phyloP scores from a whole-genome alignment of 1,139 yeast genomes.

The Yamadazyma oceani region DNA sequence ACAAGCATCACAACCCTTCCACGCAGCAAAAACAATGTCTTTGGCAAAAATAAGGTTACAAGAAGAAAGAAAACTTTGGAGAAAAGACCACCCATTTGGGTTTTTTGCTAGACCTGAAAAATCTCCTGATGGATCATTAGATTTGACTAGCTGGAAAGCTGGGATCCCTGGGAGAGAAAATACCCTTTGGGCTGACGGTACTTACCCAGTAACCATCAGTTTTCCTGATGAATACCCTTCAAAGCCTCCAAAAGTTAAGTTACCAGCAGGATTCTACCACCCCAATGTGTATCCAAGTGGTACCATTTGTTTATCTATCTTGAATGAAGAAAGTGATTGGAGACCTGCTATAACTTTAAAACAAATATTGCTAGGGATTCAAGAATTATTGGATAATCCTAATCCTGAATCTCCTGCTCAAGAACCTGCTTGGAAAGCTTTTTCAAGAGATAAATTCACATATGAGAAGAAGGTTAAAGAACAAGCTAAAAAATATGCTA shows the following conservation, averaged over 20 bases:
- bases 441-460: slow-evolving; percentile 59
- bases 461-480: slow-evolving; percentile 79
- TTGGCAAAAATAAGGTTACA: slow-evolving; percentile 79
- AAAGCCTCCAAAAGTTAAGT: slow-evolving; percentile 90
- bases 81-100: slow-evolving; percentile 98
- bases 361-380: slow-evolving; percentile 88
- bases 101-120: slow-evolving; percentile 89
- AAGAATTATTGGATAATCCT: slow-evolving; percentile 85
- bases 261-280: slow-evolving; percentile 88
- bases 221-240: slow-evolving; percentile 95
- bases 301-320: slow-evolving; percentile 85
- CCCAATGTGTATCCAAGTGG: slow-evolving; percentile 98
- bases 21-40: slow-evolving; percentile 24
- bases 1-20: too few relatives aligned
- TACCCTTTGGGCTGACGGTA: slow-evolving; percentile 87
- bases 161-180: slow-evolving; percentile 92
- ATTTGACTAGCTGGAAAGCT: slow-evolving; percentile 86
- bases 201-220: slow-evolving; percentile 77
- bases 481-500: slow-evolving; percentile 72
- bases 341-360: slow-evolving; percentile 93
- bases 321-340: slow-evolving; percentile 98
- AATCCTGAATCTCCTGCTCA: slow-evolving; percentile 97
- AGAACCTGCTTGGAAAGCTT: slow-evolving; percentile 93
- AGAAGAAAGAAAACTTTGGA: slow-evolving; percentile 94
- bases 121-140: slow-evolving; percentile 74